phyloP scores from a whole-genome alignment of 2,329 filamentous ascomycete genomes.

The Alternaria brassicicola region DNA sequence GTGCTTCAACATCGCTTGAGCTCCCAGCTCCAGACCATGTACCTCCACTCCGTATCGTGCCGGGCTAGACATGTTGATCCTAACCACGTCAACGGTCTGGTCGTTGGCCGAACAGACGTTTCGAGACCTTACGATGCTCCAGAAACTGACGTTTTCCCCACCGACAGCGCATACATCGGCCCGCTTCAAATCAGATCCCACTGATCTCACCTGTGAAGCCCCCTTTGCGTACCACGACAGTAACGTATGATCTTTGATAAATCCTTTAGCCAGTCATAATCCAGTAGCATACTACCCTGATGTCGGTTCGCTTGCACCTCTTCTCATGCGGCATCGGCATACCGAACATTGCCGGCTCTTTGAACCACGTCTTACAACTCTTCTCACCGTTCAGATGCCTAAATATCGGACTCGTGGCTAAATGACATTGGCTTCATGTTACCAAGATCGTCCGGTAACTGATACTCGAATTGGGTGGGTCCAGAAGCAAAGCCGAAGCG shows the following conservation, averaged over 20 bases:
- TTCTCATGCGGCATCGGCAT: conserved; percentile 23
- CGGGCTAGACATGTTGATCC: not conserved
- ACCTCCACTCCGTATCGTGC: not conserved
- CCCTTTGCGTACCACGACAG: not conserved
- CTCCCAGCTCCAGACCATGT: not conserved
- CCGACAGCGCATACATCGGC: not conserved
- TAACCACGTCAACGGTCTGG: not conserved
- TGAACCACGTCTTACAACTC: not conserved
- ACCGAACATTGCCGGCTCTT: conserved; percentile 17
- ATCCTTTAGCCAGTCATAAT: not conserved
- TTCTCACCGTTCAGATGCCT: not conserved
- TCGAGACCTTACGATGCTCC: not conserved
- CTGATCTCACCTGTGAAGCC: not conserved
- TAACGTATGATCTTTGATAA: not conserved
- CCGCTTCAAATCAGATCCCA: not conserved
- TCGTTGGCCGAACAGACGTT: not conserved
- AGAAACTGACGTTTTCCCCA: not conserved
- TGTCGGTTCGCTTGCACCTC: conserved; percentile 15
- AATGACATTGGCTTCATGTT: not conserved
- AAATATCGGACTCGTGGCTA: not conserved
- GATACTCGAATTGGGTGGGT: not conserved
- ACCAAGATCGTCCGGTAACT: not conserved
- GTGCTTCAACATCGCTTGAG: not conserved
- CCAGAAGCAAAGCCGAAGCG: conserved; percentile 1
- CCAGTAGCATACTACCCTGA: not conserved